Base-by-base conservation (phyloP, 169 alveolate genomes). In the Besnoitia besnoiti region DNA sequence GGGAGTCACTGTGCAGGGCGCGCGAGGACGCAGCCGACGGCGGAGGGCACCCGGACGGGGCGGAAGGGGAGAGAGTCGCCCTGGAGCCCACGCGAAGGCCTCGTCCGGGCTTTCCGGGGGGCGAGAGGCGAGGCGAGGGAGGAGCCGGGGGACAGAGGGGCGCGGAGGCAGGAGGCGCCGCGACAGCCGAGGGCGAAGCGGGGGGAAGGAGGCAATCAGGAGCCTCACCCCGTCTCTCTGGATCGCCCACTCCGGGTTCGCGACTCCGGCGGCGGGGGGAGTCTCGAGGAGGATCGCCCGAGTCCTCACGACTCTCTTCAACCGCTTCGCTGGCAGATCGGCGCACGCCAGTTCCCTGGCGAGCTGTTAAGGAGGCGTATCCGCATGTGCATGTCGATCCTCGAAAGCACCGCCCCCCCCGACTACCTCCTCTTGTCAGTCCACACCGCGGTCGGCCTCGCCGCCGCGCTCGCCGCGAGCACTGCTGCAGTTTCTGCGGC, bases 381-480 rank as follows among this genome's bases (percentile, higher is more conserved):
- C 67, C 67, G 67, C 7, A 19, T 0, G 67, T 55, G 67, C 67
- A 16, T 0, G 67, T 55, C 27, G 67, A 55, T n/a, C 67, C 67
- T 5, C 5, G 67, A 19, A 55, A 55, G 67, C 67, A 55, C 67
- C 5, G n/a, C n/a, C 67, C 30, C 33, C 30, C 27, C 24, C 67
- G 12, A 19, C 67, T 19, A 0, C 5, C 30, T 55, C 67, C 1
- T 55, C 30, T n/a, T n/a, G n/a, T 55, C 24, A 21, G 33, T 55
- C 67, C 3, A 21, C 24, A n/a, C 30, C 67, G 33, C 67, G 27
- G 27, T 1, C 33, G 67, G 24, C 30, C 3, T 55, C 67, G 12
- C 67, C 67, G 67, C 67, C 67, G 30, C 67, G 67, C 33, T 19
- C 67, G 67, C 67, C 67, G 12, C 67, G 67, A 55, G 67, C 67